A percentile compares a stretch with the other conserved stretches of the same genome.
phyloP scores from a whole-genome alignment of 352 stramenopile species.

The Phytophthora crassamura region DNA sequence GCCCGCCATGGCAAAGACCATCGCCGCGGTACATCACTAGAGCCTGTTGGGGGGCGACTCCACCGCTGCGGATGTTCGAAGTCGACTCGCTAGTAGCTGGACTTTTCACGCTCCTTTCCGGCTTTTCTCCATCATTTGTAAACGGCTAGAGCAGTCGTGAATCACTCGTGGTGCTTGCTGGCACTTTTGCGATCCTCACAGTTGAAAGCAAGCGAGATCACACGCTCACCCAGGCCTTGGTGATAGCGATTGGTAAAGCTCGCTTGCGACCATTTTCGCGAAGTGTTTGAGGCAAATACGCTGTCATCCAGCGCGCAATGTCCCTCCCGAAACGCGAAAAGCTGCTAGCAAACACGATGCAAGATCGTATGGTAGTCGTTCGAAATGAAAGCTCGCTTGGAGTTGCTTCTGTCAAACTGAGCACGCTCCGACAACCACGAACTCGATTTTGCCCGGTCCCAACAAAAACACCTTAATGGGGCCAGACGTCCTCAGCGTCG shows the following conservation, averaged over 20 bases:
- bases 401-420: too few relatives aligned
- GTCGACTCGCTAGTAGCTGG: constrained; percentile 65
- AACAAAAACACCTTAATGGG: too few relatives aligned
- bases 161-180: constrained; percentile 66
- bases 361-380: too few relatives aligned
- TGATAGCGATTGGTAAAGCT: constrained; percentile 87
- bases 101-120: not conserved
- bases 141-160: constrained; percentile 9
- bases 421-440: too few relatives aligned
- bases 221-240: constrained; percentile 70
- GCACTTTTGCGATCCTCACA: constrained; percentile 39
- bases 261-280: too few relatives aligned
- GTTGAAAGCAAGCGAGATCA: constrained; percentile 61
- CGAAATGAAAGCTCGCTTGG: too few relatives aligned
- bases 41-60: constrained; percentile 84
- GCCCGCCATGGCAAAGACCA: constrained; percentile 82
- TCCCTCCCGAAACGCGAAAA: too few relatives aligned
- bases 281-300: too few relatives aligned
- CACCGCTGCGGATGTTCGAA: constrained; percentile 87
- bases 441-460: too few relatives aligned
- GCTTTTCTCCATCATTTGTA: constrained; percentile 14
- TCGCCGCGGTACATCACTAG: constrained; percentile 88
- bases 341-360: too few relatives aligned
- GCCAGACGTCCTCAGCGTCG: too few relatives aligned
- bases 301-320: too few relatives aligned